Evolutionary conservation across 2,329 filamentous ascomycete species (phyloP).

Genomic region (Apiospora saccharicola): DNA sequence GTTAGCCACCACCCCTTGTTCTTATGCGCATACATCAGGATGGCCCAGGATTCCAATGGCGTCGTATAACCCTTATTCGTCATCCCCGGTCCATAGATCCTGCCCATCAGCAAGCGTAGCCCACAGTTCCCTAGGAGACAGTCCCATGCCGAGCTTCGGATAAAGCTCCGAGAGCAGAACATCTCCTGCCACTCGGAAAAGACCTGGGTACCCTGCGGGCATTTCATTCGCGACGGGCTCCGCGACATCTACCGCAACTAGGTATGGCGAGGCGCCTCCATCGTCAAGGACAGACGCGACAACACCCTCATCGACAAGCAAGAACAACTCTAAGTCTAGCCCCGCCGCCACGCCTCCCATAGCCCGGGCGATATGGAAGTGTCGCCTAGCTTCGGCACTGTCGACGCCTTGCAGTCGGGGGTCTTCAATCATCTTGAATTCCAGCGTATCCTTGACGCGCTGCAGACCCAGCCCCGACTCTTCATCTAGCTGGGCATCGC

Average conservation of each 20-base stretch:
- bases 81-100: background rate
- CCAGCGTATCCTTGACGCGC: background rate
- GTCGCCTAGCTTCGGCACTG: background rate
- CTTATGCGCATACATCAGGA: background rate
- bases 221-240: background rate
- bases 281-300: background rate
- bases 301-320: background rate
- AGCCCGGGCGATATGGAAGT: background rate
- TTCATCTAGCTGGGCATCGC: background rate
- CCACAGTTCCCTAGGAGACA: background rate
- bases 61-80: background rate
- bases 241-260: background rate
- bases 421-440: constrained; percentile 12
- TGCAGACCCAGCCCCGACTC: background rate
- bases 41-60: too few species aligned
- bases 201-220: background rate
- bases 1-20: too few species aligned
- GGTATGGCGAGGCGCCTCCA: background rate
- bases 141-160: background rate
- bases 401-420: background rate
- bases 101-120: background rate
- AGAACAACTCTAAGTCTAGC: background rate
- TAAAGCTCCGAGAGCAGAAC: constrained; percentile 4
- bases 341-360: background rate
- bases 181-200: background rate